Conservation (phyloP, 805 yeast genomes). For the Wickerhamiella nectarea region DNA sequence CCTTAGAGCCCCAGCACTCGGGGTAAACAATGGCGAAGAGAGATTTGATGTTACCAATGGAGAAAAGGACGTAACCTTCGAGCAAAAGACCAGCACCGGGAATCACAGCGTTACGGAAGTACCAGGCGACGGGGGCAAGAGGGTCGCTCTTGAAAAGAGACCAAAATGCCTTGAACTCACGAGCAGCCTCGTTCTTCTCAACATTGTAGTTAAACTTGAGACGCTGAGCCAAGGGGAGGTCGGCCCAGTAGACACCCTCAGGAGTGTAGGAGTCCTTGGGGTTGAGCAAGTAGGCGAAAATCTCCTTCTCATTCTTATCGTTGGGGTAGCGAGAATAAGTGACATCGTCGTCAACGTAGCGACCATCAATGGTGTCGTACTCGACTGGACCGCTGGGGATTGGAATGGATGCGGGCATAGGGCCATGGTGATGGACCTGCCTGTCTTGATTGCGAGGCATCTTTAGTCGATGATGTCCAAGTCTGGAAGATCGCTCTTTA, state of each 20-base stretch:
- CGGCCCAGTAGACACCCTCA: constrained; percentile 31
- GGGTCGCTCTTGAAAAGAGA: constrained; percentile 25
- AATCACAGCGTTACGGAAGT: constrained; percentile 26
- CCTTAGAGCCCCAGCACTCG: constrained; percentile 24
- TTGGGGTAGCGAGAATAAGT: constrained; percentile 18
- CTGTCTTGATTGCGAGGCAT: constrained; percentile 5
- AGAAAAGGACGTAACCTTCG: constrained; percentile 29
- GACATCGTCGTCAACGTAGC: constrained; percentile 19
- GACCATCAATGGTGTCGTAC: constrained; percentile 29
- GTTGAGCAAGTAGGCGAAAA: constrained; percentile 24
- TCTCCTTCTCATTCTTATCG: constrained; percentile 25
- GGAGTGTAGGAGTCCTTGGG: constrained; percentile 25
- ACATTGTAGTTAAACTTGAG: constrained; percentile 21
- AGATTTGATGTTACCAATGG: constrained; percentile 26
- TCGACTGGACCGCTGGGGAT: constrained; percentile 29
- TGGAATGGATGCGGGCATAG: constrained; percentile 26
- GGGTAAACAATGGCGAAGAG: constrained; percentile 27
- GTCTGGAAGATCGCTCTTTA: not conserved
- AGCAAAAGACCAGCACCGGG: constrained; percentile 30
- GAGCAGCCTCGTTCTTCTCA: constrained; percentile 21
- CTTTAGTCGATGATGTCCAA: not conserved
- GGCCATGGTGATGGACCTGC: constrained; percentile 22
- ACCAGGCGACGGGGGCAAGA: constrained; percentile 26
- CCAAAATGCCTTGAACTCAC: constrained; percentile 20
- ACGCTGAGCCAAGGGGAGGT: constrained; percentile 23